phyloP scores from a whole-genome alignment of 2,329 filamentous ascomycete genomes.

The Blastomyces parvus region DNA sequence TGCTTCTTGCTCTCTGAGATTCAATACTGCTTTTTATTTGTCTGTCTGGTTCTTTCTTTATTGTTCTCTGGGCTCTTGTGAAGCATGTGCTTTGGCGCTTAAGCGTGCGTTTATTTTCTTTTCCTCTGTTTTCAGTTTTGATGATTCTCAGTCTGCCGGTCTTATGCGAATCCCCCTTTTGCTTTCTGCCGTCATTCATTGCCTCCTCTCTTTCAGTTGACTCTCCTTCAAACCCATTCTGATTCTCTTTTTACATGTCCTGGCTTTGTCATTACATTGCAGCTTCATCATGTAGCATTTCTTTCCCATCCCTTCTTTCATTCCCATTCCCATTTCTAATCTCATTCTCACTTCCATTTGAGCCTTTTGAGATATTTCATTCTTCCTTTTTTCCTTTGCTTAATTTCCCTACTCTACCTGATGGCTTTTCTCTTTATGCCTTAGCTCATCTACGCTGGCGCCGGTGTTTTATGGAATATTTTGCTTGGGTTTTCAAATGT shows the following conservation, averaged over 20 bases:
- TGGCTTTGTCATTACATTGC: neutral
- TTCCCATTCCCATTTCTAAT: no score
- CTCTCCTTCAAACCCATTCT: neutral
- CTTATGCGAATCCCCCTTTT: no score
- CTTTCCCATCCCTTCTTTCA: neutral
- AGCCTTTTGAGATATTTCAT: neutral
- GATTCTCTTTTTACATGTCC: neutral
- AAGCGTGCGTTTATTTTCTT: no score
- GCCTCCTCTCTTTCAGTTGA: neutral
- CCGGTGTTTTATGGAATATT: neutral
- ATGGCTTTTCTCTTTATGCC: no score
- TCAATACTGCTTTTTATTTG: neutral
- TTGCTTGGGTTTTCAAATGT: neutral
- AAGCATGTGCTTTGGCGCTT: constrained; percentile 9
- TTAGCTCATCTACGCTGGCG: neutral
- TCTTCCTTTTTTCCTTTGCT: neutral
- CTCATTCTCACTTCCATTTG: no score
- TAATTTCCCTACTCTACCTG: neutral
- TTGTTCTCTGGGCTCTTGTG: neutral
- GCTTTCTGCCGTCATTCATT: neutral
- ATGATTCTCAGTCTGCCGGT: constrained; percentile 5
- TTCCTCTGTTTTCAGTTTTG: neutral
- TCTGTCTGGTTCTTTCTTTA: neutral
- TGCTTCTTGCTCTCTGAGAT: neutral
- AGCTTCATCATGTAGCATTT: neutral